A percentile compares a stretch with the other conserved stretches of the same genome.
Conservation (phyloP, 352 stramenopile species). For the Pythium folliculosum region DNA sequence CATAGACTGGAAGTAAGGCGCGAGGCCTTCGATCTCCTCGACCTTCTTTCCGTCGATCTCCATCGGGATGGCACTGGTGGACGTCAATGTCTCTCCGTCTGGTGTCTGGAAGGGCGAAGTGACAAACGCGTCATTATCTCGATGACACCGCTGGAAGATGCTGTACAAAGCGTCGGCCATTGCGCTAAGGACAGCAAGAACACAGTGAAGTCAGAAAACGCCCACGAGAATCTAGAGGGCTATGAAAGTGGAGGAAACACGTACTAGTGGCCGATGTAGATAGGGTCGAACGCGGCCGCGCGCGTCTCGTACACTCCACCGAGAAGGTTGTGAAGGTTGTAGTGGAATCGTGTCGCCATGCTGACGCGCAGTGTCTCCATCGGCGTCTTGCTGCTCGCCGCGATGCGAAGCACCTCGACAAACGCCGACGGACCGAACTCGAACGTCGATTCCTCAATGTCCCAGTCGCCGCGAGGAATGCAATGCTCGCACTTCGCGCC, state of each 20-base stretch:
- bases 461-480: slow-evolving; percentile 65
- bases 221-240: background rate
- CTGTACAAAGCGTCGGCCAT: slow-evolving; percentile 66
- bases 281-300: slow-evolving; percentile 39
- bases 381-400: slow-evolving; percentile 32
- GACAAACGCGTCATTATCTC: slow-evolving; percentile 36
- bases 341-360: slow-evolving; percentile 44
- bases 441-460: slow-evolving; percentile 58
- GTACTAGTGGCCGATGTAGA: slow-evolving; percentile 47
- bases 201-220: background rate
- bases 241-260: slow-evolving; percentile 21
- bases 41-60: slow-evolving; percentile 30
- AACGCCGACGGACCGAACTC: slow-evolving; percentile 68
- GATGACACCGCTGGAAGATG: slow-evolving; percentile 60
- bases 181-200: slow-evolving; percentile 22
- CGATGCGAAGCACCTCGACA: slow-evolving; percentile 55
- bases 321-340: slow-evolving; percentile 43
- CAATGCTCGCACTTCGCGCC: slow-evolving; percentile 55
- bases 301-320: slow-evolving; percentile 40
- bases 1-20: slow-evolving; percentile 28
- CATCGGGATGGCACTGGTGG: slow-evolving; percentile 36
- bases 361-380: slow-evolving; percentile 38
- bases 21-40: slow-evolving; percentile 25
- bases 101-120: slow-evolving; percentile 29
- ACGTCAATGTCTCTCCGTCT: slow-evolving; percentile 22